Conservation (phyloP, 306 rosid genomes). For the Trifolium dubium region DNA sequence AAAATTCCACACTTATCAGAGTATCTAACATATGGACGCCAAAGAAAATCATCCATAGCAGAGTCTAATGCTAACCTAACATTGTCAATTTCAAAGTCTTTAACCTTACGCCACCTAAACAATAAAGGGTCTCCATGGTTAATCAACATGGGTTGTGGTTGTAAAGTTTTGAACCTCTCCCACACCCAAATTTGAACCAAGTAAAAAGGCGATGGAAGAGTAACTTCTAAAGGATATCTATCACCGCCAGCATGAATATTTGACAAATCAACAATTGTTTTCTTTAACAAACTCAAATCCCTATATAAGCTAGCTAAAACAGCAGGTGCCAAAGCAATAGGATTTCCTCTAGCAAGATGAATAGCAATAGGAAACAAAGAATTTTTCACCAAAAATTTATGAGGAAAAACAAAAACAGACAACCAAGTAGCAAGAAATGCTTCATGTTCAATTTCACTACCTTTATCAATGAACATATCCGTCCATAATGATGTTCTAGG, state of each 20-base stretch:
- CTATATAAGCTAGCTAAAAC: conserved; percentile 59
- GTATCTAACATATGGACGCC: conserved; percentile 58
- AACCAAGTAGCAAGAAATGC: conserved; percentile 64
- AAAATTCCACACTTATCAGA: conserved; percentile 7
- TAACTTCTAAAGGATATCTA: neutral
- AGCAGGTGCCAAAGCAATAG: conserved; percentile 58
- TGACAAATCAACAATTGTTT: conserved; percentile 27
- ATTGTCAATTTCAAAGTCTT: conserved; percentile 34
- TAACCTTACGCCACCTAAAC: conserved; percentile 49
- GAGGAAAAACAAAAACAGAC: conserved; percentile 45
- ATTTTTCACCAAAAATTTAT: neutral
- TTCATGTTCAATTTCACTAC: conserved; percentile 62
- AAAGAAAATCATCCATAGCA: conserved; percentile 39
- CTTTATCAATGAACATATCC: conserved; percentile 42
- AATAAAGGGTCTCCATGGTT: conserved; percentile 35
- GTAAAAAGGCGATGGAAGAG: conserved; percentile 53
- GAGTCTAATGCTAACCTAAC: conserved; percentile 46
- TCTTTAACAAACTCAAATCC: conserved; percentile 50
- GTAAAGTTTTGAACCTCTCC: conserved; percentile 55
- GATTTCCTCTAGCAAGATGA: conserved; percentile 55
- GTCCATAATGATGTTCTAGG: conserved; percentile 25
- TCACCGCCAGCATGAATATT: neutral
- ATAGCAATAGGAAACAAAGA: conserved; percentile 48
- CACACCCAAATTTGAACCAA: conserved; percentile 69
- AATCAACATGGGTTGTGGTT: conserved; percentile 12